These are phyloP conservation scores for Triticum turgidum DNA, from an alignment of 176 grass and related monocot species.

Conservation along the genomic window DNA sequence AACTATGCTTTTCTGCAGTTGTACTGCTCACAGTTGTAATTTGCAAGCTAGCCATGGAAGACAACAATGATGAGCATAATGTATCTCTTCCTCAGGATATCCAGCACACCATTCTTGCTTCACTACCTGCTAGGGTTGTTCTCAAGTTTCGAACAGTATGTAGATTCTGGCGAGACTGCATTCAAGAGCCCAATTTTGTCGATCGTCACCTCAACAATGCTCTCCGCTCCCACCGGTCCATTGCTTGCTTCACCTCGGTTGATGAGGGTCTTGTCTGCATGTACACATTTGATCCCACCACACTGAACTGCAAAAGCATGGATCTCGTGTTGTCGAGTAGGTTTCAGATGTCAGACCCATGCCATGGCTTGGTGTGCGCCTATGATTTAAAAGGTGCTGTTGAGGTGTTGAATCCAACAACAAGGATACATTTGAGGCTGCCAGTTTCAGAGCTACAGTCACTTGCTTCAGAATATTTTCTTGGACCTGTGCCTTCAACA, in stretches of 20 bases:
- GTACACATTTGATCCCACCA: constrained; percentile 46
- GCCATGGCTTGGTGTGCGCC: constrained; percentile 39
- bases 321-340: constrained; percentile 42
- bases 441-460: constrained; percentile 23
- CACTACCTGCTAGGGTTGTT: constrained; percentile 40
- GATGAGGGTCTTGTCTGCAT: constrained; percentile 35
- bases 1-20: constrained; percentile 33
- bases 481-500: constrained; percentile 43
- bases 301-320: constrained; percentile 37
- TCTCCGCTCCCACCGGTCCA: constrained; percentile 31
- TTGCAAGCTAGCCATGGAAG: constrained; percentile 36
- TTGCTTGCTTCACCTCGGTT: constrained; percentile 51
- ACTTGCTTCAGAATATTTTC: constrained; percentile 44
- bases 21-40: constrained; percentile 9
- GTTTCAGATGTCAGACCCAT: constrained; percentile 47
- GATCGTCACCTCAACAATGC: constrained; percentile 35
- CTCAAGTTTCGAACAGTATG: constrained; percentile 31
- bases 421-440: constrained; percentile 29
- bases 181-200: constrained; percentile 39
- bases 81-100: constrained; percentile 38
- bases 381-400: constrained; percentile 41
- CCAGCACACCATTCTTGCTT: constrained; percentile 39
- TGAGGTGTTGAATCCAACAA: constrained; percentile 54
- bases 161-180: constrained; percentile 46
- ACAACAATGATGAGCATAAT: constrained; percentile 23